Evolutionary conservation across 2,329 filamentous ascomycete genomes (phyloP).

Genomic region (Pyrenochaeta sp.): DNA sequence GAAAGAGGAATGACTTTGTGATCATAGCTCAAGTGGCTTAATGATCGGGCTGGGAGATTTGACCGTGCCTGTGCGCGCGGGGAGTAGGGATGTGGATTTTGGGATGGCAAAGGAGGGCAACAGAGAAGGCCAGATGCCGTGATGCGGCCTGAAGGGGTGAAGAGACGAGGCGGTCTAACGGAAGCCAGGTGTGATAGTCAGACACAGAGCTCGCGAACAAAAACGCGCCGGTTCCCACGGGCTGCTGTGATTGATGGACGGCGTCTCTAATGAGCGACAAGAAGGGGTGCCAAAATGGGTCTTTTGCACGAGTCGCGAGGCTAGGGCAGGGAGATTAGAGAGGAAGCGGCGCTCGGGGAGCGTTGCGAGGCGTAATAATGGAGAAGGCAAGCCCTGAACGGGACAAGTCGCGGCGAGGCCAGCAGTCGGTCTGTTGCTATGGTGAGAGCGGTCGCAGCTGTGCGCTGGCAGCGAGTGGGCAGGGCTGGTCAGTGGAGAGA

Average conservation of each 20-base stretch:
- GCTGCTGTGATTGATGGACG: constrained; percentile 40
- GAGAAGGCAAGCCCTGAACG: constrained; percentile 38
- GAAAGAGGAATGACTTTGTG: constrained; percentile 50
- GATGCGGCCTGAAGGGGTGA: constrained; percentile 14
- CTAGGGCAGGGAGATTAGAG: constrained; percentile 48
- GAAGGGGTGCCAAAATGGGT: constrained; percentile 38
- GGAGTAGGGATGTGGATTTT: constrained; percentile 46
- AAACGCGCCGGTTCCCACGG: constrained; percentile 19
- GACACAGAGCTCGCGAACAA: constrained; percentile 27
- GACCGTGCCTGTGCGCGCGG: constrained; percentile 46
- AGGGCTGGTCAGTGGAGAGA: constrained; percentile 25
- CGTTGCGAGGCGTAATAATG: constrained; percentile 47
- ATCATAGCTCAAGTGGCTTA: constrained; percentile 50
- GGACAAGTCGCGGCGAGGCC: constrained; percentile 40
- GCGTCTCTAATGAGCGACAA: constrained; percentile 35
- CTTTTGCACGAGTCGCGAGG: constrained; percentile 50
- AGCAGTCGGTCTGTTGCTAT: constrained; percentile 49
- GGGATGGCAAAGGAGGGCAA: constrained; percentile 23
- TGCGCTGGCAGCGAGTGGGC: constrained; percentile 44
- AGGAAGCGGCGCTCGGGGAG: constrained; percentile 42
- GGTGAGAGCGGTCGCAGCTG: constrained; percentile 49
- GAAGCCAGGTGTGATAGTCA: constrained; percentile 32
- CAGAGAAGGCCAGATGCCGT: constrained; percentile 33
- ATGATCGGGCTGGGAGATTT: constrained; percentile 47
- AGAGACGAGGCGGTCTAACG: constrained; percentile 34